A percentile compares a stretch with the other conserved stretches of the same genome.
Evolutionary conservation across 164 flowering plant genomes (phyloP).

Genomic region (Vitis rotundifolia): DNA sequence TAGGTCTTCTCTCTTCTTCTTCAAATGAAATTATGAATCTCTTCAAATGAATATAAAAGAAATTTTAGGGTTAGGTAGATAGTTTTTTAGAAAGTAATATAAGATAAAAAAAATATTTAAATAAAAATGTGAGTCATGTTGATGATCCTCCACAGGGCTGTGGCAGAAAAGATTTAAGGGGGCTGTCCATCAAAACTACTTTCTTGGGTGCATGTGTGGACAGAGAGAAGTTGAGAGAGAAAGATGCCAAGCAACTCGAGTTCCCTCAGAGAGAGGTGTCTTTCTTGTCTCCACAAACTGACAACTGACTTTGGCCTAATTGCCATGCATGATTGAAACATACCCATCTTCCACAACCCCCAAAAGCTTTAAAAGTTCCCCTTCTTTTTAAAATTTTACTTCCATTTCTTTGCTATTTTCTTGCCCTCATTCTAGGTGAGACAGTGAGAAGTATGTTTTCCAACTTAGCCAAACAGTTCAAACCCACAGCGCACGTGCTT

Average conservation of each 20-base stretch:
- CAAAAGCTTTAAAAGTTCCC: neutral
- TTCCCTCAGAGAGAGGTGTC: constrained; percentile 23
- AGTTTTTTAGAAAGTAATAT: too few species aligned
- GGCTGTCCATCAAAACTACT: too few species aligned
- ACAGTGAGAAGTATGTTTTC: neutral
- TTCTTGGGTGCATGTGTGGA: constrained; percentile 12
- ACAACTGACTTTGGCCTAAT: constrained; percentile 29
- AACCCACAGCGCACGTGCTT: too few species aligned
- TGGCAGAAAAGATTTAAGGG: too few species aligned
- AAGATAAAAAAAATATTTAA: too few species aligned
- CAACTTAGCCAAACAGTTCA: too few species aligned
- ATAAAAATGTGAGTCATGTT: too few species aligned
- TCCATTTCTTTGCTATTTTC: neutral
- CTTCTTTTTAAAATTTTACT: neutral
- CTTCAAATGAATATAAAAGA: too few species aligned
- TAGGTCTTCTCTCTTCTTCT: too few species aligned
- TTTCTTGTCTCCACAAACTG: constrained; percentile 41
- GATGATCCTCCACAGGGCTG: too few species aligned
- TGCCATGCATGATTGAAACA: constrained; percentile 37
- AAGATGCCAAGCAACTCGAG: constrained; percentile 14
- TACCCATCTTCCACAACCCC: constrained; percentile 10
- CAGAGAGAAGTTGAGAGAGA: constrained; percentile 9
- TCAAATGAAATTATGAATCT: too few species aligned
- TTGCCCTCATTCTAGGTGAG: constrained; percentile 1
- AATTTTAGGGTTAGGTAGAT: too few species aligned